phyloP scores from a whole-genome alignment of 345 rosid species.

The Lepidium didymum region DNA sequence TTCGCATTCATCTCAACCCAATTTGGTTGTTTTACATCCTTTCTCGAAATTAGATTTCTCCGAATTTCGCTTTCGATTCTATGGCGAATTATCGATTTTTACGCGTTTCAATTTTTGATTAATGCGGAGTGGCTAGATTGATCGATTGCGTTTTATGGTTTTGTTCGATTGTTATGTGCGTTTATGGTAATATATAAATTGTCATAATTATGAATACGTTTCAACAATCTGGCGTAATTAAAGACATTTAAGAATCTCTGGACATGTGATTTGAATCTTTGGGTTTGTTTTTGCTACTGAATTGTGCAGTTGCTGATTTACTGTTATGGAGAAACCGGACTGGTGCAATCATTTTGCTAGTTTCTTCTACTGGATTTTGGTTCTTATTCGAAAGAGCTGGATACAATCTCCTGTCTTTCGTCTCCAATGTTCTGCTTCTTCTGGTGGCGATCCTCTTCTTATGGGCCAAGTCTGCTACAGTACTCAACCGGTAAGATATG shows the following conservation, averaged over 20 bases:
- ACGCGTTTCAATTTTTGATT: background rate
- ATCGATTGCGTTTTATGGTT: background rate
- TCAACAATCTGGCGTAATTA: background rate
- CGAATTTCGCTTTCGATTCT: background rate
- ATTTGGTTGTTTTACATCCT: background rate
- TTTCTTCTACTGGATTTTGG: constrained; percentile 60
- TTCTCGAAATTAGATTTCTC: background rate
- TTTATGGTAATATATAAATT: background rate
- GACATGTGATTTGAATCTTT: background rate
- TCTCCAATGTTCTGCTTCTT: constrained; percentile 67
- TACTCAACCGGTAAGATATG: constrained; percentile 67
- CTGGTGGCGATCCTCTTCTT: constrained; percentile 73
- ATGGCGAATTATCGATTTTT: background rate
- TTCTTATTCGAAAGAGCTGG: constrained; percentile 69
- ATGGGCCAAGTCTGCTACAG: constrained; percentile 96
- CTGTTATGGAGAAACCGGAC: constrained; percentile 69
- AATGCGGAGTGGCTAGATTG: background rate
- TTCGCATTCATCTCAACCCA: background rate
- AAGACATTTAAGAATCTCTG: background rate
- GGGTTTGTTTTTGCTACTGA: background rate
- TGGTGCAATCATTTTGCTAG: constrained; percentile 42
- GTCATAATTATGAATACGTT: background rate
- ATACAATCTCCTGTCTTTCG: constrained; percentile 64
- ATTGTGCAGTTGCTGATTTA: constrained; percentile 63
- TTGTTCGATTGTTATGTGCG: background rate